Evolutionary conservation across 768 basidiomycete species (phyloP).

Genomic region (Suillus plorans): DNA sequence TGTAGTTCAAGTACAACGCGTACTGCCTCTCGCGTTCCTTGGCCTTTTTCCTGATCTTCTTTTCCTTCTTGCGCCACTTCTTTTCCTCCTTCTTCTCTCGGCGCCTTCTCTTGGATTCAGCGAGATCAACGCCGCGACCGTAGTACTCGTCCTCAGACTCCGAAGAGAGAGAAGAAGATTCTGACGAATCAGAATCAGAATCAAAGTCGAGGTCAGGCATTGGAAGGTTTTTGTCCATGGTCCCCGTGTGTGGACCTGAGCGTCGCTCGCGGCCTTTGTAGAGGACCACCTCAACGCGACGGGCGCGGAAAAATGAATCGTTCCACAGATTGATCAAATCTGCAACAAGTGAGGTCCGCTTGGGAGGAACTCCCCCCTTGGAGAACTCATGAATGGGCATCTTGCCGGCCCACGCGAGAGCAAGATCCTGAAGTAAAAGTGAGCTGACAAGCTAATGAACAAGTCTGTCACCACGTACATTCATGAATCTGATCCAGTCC

Average conservation of each 20-base stretch:
- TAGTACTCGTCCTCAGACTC: constrained; percentile 50
- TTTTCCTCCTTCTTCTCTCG: constrained; percentile 59
- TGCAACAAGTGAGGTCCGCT: constrained; percentile 58
- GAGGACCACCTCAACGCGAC: constrained; percentile 78
- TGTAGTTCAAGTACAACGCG: constrained; percentile 58
- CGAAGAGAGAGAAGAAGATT: constrained; percentile 39
- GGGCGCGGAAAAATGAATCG: constrained; percentile 66
- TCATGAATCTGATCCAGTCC: constrained; percentile 81
- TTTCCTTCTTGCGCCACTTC: constrained; percentile 62
- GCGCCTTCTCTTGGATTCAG: constrained; percentile 52
- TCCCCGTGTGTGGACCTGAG: constrained; percentile 60
- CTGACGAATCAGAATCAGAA: constrained; percentile 38
- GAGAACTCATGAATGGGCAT: constrained; percentile 60
- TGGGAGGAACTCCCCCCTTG: constrained; percentile 49
- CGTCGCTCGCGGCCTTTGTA: constrained; percentile 78
- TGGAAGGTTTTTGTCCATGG: constrained; percentile 55
- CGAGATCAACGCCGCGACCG: constrained; percentile 43
- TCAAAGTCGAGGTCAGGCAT: constrained; percentile 39
- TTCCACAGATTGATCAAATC: constrained; percentile 84
- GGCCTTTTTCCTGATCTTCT: constrained; percentile 57
- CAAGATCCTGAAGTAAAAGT: constrained; percentile 54
- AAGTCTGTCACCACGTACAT: constrained; percentile 42
- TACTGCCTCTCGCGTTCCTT: constrained; percentile 64
- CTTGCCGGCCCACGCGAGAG: constrained; percentile 74
- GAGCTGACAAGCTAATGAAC: neutral